A percentile compares a stretch with the other conserved stretches of the same genome.
phyloP scores from a whole-genome alignment of 2,329 filamentous ascomycete genomes.

The Fusarium acutatum region DNA sequence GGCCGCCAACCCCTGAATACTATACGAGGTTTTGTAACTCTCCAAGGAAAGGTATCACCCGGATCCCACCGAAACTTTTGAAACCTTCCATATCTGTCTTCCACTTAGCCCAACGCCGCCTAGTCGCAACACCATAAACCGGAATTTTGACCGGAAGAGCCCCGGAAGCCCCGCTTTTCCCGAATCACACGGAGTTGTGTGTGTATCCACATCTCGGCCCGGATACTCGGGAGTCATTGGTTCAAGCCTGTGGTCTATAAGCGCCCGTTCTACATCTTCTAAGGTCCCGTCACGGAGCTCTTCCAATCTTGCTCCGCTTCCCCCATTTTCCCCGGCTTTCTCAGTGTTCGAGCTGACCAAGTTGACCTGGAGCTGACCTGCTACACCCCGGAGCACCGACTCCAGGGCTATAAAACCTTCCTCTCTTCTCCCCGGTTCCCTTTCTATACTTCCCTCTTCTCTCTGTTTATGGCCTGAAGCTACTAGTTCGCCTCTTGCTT shows the following conservation, averaged over 20 bases:
- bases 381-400: neutral
- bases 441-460: no score
- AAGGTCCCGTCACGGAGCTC: neutral
- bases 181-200: neutral
- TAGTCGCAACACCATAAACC: neutral
- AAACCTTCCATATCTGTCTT: neutral
- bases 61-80: fast-evolving
- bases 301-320: neutral
- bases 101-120: neutral
- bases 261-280: neutral
- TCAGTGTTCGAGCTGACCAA: neutral
- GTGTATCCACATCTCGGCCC: neutral
- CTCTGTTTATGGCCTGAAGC: neutral
- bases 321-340: neutral
- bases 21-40: neutral
- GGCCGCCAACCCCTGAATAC: neutral
- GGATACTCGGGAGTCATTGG: neutral
- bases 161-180: neutral
- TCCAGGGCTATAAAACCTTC: neutral
- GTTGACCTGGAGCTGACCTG: neutral
- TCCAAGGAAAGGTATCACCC: no score
- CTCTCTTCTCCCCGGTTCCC: neutral
- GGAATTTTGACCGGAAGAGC: neutral
- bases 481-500: neutral
- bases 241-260: neutral